A percentile compares a stretch with the other conserved stretches of the same genome.
These are phyloP conservation scores for Suhomyces pyralidae DNA, from an alignment of 805 yeast genomes.

Conservation along the genomic window DNA sequence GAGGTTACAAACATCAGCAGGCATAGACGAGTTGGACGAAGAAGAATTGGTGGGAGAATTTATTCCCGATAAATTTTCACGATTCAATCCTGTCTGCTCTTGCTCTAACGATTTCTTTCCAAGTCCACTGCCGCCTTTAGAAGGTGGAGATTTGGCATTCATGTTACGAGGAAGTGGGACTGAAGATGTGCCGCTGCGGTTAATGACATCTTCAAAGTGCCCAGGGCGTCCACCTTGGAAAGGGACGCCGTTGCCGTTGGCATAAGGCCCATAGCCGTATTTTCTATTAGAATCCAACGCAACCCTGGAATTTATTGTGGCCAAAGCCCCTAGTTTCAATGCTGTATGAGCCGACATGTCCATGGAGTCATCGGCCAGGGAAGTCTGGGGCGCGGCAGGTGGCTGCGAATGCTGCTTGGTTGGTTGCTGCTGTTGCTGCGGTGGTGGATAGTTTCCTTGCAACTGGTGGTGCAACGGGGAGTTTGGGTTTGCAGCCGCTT, in stretches of 20 bases:
- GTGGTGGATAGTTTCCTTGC: conserved; percentile 2
- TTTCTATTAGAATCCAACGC: conserved; percentile 43
- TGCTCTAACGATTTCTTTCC: conserved; percentile 2
- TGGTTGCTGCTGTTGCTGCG: conserved; percentile 10
- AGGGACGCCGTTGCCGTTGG: conserved; percentile 1
- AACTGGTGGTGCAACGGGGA: conserved; percentile 10
- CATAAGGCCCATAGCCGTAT: conserved; percentile 10
- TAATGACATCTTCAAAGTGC: conserved; percentile 33
- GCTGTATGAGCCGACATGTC: conserved; percentile 38
- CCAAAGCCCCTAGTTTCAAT: conserved; percentile 63
- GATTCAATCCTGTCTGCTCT: conserved; percentile 1
- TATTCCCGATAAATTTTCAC: conserved; percentile 13
- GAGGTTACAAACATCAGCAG: conserved; percentile 36
- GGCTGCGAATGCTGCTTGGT: conserved; percentile 9
- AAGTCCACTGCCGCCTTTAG: neutral
- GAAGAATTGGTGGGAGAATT: conserved; percentile 5
- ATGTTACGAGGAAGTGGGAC: conserved; percentile 26
- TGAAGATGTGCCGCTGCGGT: conserved; percentile 33
- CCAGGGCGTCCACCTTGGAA: conserved; percentile 7
- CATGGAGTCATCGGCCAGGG: conserved; percentile 18
- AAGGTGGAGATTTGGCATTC: conserved; percentile 9
- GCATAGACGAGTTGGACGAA: conserved; percentile 31
- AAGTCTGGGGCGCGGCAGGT: conserved; percentile 1
- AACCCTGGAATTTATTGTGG: conserved; percentile 59
- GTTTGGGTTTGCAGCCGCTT: conserved; percentile 22